Percentiles rank a stretch among this genome's conserved stretches.
Evolutionary conservation across 202 grass and related monocot genomes (phyloP).

Genomic region (Schoenoplectus tabernaemontani): DNA sequence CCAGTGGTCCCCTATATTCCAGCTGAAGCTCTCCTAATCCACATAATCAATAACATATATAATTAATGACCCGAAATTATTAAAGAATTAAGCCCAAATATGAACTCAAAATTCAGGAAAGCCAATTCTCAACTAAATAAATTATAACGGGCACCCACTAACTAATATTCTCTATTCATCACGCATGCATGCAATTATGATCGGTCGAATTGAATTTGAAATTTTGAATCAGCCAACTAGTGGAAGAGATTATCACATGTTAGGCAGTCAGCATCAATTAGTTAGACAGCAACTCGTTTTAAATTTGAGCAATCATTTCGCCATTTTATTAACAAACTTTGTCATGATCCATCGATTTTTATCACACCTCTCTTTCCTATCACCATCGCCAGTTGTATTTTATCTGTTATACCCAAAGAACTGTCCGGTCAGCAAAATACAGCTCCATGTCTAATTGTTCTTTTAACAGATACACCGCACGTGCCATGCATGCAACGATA

Average conservation of each 20-base stretch:
- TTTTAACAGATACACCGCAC: not conserved
- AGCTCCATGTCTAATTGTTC: not conserved
- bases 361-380: not conserved
- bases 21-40: no score
- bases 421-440: slow-evolving; percentile 2
- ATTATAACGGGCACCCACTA: not conserved
- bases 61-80: not conserved
- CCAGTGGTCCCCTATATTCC: no score
- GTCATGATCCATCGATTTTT: not conserved
- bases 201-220: not conserved
- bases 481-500: not conserved
- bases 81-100: not conserved
- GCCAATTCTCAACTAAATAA: not conserved
- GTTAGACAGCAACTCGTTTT: not conserved
- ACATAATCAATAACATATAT: not conserved
- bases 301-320: slow-evolving; percentile 14
- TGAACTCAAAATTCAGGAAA: not conserved
- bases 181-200: not conserved
- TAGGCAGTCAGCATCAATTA: slow-evolving; percentile 10
- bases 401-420: slow-evolving; percentile 8
- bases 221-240: not conserved
- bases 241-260: not conserved
- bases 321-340: not conserved
- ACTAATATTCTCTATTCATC: not conserved
- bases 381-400: not conserved